Conservation (phyloP, 1,284 basidiomycete species). For the Ustilago sp. region DNA sequence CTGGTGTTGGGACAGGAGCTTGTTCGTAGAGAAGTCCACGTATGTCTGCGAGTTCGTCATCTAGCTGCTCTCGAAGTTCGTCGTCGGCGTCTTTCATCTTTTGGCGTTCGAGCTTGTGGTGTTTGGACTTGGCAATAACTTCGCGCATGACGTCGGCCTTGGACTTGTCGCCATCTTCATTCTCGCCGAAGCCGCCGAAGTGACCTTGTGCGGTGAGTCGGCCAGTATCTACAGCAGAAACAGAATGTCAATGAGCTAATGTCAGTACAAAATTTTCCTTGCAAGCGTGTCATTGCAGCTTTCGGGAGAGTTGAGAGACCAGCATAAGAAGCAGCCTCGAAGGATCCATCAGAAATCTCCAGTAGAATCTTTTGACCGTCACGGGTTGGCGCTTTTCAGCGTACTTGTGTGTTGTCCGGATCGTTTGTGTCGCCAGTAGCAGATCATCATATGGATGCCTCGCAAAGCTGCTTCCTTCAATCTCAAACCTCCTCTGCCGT, state of each 20-base stretch:
- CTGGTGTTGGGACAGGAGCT: constrained; percentile 37
- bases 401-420: constrained; percentile 53
- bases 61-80: constrained; percentile 86
- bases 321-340: neutral
- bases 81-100: constrained; percentile 87
- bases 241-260: neutral
- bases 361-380: constrained; percentile 67
- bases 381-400: constrained; percentile 55
- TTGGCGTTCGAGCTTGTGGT: constrained; percentile 82
- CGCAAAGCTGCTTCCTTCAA: neutral
- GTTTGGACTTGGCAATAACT: constrained; percentile 95
- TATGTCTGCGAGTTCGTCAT: constrained; percentile 86
- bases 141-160: constrained; percentile 99
- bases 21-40: constrained; percentile 76
- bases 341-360: constrained; percentile 67
- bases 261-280: constrained; percentile 12
- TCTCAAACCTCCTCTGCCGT: neutral
- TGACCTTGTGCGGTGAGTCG: constrained; percentile 71
- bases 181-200: constrained; percentile 84
- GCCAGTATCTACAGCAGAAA: constrained; percentile 28
- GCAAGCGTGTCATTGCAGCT: neutral
- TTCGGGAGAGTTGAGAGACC: constrained; percentile 2
- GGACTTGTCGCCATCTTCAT: constrained; percentile 72
- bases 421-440: constrained; percentile 59
- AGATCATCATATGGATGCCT: constrained; percentile 52